phyloP scores from a whole-genome alignment of 2,329 filamentous ascomycete genomes.

The Diaporthe velutina region DNA sequence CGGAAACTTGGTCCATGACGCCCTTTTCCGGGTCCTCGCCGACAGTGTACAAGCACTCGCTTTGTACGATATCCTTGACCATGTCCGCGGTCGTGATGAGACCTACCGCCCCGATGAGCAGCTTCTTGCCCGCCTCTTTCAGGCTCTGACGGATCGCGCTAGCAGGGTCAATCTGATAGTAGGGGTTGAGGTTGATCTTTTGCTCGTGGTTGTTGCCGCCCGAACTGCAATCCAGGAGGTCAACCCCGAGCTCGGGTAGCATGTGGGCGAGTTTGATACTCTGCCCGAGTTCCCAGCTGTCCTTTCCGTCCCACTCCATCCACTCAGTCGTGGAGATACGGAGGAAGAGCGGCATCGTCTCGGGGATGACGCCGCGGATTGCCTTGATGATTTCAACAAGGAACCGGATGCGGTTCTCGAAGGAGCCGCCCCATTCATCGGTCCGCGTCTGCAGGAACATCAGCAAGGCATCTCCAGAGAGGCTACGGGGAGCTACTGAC shows the following conservation, averaged over 20 bases:
- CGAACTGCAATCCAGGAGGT: constrained; percentile 85
- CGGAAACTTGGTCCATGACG: constrained; percentile 43
- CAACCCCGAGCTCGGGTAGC: constrained; percentile 80
- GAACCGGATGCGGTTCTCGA: constrained; percentile 75
- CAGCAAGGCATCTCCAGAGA: not conserved
- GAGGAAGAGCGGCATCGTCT: constrained; percentile 67
- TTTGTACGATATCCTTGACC: constrained; percentile 71
- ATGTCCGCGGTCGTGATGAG: constrained; percentile 77
- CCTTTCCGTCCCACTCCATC: constrained; percentile 62
- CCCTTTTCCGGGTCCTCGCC: constrained; percentile 55
- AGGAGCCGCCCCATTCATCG: constrained; percentile 74
- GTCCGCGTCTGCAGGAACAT: constrained; percentile 61
- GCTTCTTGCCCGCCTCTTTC: constrained; percentile 56
- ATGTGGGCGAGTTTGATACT: constrained; percentile 76
- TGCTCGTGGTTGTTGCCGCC: constrained; percentile 77
- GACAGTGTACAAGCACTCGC: constrained; percentile 47
- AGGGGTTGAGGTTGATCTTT: constrained; percentile 71
- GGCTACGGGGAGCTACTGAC: constrained; percentile 45
- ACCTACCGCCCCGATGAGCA: constrained; percentile 82
- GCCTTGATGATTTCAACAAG: constrained; percentile 66
- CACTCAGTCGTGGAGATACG: constrained; percentile 74
- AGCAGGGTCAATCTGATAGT: constrained; percentile 82
- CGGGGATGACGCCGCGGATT: constrained; percentile 65
- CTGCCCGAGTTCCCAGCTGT: constrained; percentile 78
- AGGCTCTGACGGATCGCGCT: constrained; percentile 78